phyloP scores from a whole-genome alignment of 1,284 basidiomycete genomes.

The Coniferiporia weirii region DNA sequence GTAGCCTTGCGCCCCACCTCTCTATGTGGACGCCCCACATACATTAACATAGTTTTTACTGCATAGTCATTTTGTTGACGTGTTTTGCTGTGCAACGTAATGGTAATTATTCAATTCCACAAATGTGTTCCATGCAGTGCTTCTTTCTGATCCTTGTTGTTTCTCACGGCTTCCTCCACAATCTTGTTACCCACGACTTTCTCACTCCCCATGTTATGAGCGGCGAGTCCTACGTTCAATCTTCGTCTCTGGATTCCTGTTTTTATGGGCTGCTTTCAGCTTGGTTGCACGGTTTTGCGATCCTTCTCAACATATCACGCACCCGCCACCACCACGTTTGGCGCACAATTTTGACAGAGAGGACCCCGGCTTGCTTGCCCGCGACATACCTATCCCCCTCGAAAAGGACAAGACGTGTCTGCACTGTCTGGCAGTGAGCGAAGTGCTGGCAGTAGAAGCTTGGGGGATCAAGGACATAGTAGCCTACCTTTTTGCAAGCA shows the following conservation, averaged over 20 bases:
- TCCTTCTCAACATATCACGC: conserved; percentile 26
- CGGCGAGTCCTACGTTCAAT: conserved; percentile 4
- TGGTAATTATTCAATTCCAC: too few relatives aligned
- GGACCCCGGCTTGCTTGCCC: conserved; percentile 6
- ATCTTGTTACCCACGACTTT: too few relatives aligned
- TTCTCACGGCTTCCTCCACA: too few relatives aligned
- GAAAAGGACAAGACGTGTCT: conserved; percentile 60
- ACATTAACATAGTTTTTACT: too few relatives aligned
- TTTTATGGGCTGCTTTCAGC: conserved; percentile 33
- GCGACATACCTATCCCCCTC: conserved; percentile 5
- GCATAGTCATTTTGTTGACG: too few relatives aligned
- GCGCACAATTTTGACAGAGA: conserved; percentile 25
- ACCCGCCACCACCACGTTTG: conserved; percentile 24
- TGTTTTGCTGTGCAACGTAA: too few relatives aligned
- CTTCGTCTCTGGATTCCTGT: background rate
- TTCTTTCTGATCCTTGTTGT: too few relatives aligned
- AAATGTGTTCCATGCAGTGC: too few relatives aligned
- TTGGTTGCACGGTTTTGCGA: conserved; percentile 69
- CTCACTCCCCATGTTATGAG: conserved; percentile 62
- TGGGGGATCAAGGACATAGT: conserved; percentile 70
- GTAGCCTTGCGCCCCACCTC: too few relatives aligned
- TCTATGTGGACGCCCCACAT: too few relatives aligned
- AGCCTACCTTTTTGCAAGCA: conserved; percentile 33
- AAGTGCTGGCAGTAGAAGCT: conserved; percentile 64
- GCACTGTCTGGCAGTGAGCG: conserved; percentile 55